These are phyloP conservation scores for Vitis hybrid DNA, from an alignment of 177 flowering plant genomes.

Conservation along the genomic window DNA sequence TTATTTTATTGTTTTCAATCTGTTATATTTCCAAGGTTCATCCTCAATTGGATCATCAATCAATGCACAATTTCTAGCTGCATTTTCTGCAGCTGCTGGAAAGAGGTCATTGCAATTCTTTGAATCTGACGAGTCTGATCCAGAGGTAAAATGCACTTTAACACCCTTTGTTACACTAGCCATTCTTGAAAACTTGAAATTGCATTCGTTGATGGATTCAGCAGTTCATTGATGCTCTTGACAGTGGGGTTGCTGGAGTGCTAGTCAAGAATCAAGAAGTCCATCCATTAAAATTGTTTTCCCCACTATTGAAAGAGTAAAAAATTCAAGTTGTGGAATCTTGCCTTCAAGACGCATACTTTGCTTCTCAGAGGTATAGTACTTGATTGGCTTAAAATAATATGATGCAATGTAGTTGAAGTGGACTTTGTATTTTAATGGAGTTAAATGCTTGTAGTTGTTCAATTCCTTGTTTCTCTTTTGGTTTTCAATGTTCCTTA, in stretches of 20 bases:
- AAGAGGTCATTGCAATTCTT: slow-evolving; percentile 46
- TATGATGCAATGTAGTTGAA: too few species aligned
- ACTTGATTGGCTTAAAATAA: slow-evolving; percentile 1
- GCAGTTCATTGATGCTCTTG: slow-evolving; percentile 14
- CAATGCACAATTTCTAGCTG: slow-evolving; percentile 73
- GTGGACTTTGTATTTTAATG: too few species aligned
- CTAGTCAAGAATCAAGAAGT: slow-evolving; percentile 59
- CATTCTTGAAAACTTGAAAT: not conserved
- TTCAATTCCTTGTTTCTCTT: not conserved
- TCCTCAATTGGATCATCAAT: slow-evolving; percentile 86
- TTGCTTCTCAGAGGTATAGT: slow-evolving; percentile 36
- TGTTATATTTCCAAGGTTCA: slow-evolving; percentile 43
- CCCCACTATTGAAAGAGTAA: slow-evolving; percentile 83
- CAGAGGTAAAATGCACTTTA: slow-evolving; percentile 52
- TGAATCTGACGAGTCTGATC: slow-evolving; percentile 95
- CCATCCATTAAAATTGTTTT: slow-evolving; percentile 77
- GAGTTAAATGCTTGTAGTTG: not conserved
- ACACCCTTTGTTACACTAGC: not conserved
- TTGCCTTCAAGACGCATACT: too few species aligned
- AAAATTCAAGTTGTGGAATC: slow-evolving; percentile 27
- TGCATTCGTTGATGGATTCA: slow-evolving; percentile 4
- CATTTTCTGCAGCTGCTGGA: slow-evolving; percentile 88
- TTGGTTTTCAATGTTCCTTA: not conserved
- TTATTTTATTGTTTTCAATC: not conserved
- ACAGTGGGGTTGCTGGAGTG: slow-evolving; percentile 95